Percentiles rank a stretch among this genome's conserved stretches.
These are phyloP conservation scores for Aphanomyces astaci DNA, from an alignment of 352 stramenopile species.

Conservation along the genomic window DNA sequence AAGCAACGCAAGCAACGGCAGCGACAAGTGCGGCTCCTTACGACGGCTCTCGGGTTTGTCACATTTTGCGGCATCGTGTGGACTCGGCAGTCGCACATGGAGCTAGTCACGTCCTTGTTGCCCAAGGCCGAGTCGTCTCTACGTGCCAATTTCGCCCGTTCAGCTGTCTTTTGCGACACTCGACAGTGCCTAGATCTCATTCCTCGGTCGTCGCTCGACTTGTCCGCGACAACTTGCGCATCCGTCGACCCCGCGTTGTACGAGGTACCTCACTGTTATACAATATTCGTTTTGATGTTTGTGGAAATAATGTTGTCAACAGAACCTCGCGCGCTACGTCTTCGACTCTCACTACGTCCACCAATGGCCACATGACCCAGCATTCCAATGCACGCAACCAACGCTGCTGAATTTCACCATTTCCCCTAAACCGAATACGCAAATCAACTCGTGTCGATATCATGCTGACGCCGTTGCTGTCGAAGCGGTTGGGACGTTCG, in stretches of 20 bases:
- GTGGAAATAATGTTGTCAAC: neutral
- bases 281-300: neutral
- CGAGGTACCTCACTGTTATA: neutral
- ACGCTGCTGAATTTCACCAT: neutral
- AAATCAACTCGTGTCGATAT: neutral
- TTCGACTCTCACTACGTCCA: neutral
- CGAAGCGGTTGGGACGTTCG: neutral
- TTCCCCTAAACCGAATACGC: neutral
- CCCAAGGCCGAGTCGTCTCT: neutral
- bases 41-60: neutral
- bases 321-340: neutral
- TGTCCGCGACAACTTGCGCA: neutral
- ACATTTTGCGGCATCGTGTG: neutral
- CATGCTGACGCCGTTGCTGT: neutral
- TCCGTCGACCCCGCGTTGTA: neutral
- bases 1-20: neutral
- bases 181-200: constrained; percentile 3
- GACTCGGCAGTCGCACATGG: neutral
- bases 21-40: neutral
- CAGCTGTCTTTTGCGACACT: neutral
- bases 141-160: neutral
- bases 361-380: neutral
- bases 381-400: neutral
- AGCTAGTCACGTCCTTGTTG: neutral
- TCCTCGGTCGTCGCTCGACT: neutral